phyloP scores from a whole-genome alignment of 2,329 filamentous ascomycete genomes.

The Capronia americana region DNA sequence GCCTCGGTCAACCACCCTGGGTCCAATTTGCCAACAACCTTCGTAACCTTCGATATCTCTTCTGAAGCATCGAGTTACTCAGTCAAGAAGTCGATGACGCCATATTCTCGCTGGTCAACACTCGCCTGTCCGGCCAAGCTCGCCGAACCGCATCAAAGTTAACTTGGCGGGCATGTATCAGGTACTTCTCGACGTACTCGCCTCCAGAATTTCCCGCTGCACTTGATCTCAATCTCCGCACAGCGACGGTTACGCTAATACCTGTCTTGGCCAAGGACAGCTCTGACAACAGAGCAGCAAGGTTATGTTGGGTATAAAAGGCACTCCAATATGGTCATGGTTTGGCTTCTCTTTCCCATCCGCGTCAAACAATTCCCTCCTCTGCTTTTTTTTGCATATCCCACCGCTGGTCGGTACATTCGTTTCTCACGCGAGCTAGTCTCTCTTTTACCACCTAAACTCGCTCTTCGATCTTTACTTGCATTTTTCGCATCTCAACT shows the following conservation, averaged over 20 bases:
- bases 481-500: slow-evolving; percentile 11
- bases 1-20: slow-evolving; percentile 12
- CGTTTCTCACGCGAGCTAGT: slow-evolving; percentile 38
- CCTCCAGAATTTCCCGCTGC: slow-evolving; percentile 27
- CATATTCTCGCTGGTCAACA: slow-evolving; percentile 6
- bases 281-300: neutral
- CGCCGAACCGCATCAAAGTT: slow-evolving; percentile 3
- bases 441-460: slow-evolving; percentile 30
- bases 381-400: slow-evolving; percentile 16
- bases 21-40: slow-evolving; percentile 21
- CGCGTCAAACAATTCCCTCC: slow-evolving; percentile 16
- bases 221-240: slow-evolving; percentile 16
- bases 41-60: neutral
- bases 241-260: neutral
- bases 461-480: slow-evolving; percentile 34
- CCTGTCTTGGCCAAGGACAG: slow-evolving; percentile 4
- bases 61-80: slow-evolving; percentile 15
- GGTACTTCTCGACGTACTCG: slow-evolving; percentile 27
- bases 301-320: slow-evolving; percentile 23
- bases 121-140: slow-evolving; percentile 19
- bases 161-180: slow-evolving; percentile 27
- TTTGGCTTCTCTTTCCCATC: slow-evolving; percentile 1
- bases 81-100: slow-evolving; percentile 19
- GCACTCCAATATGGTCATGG: neutral
- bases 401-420: slow-evolving; percentile 38